phyloP scores from a whole-genome alignment of 192 early-diverging fungal species.

The Entomortierella lignicola region DNA sequence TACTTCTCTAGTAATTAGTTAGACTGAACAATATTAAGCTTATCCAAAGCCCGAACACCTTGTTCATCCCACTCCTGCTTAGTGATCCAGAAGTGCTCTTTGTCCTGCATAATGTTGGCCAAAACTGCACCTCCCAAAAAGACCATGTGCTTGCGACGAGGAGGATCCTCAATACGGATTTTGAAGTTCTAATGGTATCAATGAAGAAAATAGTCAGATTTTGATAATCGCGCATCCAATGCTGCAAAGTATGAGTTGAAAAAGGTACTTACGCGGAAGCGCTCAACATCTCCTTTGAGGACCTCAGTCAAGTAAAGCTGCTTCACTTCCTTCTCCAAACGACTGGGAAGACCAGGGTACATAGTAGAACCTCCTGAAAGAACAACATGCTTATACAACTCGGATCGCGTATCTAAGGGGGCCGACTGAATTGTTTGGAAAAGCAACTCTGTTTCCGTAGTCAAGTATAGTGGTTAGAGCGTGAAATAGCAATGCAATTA shows the following conservation, averaged over 20 bases:
- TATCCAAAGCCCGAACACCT: conserved; percentile 80
- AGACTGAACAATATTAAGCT: conserved; percentile 55
- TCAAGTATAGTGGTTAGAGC: neutral
- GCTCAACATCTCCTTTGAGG: conserved; percentile 82
- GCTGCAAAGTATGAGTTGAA: neutral
- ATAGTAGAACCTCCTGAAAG: conserved; percentile 98
- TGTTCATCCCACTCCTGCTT: conserved; percentile 95
- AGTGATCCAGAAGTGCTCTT: conserved; percentile 90
- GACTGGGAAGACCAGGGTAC: conserved; percentile 97
- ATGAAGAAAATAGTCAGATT: neutral
- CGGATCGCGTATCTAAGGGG: conserved; percentile 91
- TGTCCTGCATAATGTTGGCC: conserved; percentile 94
- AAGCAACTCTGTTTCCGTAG: conserved; percentile 77
- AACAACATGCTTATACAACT: conserved; percentile 98
- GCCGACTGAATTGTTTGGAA: conserved; percentile 93
- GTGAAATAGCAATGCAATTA: neutral
- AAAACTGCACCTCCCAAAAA: conserved; percentile 98
- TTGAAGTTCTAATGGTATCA: conserved; percentile 86
- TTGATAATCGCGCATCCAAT: neutral
- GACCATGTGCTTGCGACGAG: conserved; percentile 97
- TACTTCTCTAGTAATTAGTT: conserved; percentile 9
- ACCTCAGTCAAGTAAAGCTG: conserved; percentile 94
- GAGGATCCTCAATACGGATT: conserved; percentile 97
- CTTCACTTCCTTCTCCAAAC: conserved; percentile 98
- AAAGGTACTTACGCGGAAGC: conserved; percentile 76